phyloP scores from a whole-genome alignment of 441 rosid species.

The Bruguiera hainesii region DNA sequence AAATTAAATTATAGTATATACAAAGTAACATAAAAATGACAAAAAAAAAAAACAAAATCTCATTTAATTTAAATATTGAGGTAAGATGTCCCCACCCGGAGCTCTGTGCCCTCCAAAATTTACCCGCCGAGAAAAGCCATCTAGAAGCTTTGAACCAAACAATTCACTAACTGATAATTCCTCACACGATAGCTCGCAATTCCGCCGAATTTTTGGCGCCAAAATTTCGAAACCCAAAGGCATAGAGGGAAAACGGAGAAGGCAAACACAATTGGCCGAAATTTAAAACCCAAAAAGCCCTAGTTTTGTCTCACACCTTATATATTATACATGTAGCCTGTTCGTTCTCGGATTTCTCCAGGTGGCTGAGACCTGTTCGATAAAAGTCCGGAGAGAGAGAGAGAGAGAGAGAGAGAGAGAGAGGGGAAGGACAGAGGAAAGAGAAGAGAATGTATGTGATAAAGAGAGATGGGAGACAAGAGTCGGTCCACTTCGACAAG shows the following conservation, averaged over 20 bases:
- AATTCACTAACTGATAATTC: not conserved
- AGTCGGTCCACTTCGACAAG: slow-evolving; percentile 88
- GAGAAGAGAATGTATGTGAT: slow-evolving; percentile 69
- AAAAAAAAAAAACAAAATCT: too few species aligned
- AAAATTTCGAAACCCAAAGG: slow-evolving; percentile 7
- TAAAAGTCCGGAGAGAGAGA: slow-evolving; percentile 23
- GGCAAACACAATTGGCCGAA: too few species aligned
- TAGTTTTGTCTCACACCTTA: slow-evolving; percentile 5
- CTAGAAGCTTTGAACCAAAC: not conserved
- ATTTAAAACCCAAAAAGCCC: slow-evolving; percentile 6
- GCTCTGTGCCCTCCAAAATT: too few species aligned
- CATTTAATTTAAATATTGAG: too few species aligned
- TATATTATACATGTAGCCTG: slow-evolving; percentile 19
- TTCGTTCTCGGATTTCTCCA: not conserved
- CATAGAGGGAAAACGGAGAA: not conserved
- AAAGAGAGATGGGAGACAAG: slow-evolving; percentile 89
- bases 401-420: too few species aligned
- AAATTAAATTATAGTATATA: too few species aligned
- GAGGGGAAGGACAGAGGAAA: not conserved
- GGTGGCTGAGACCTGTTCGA: slow-evolving; percentile 35
- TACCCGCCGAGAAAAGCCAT: too few species aligned
- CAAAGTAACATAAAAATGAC: too few species aligned
- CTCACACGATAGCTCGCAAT: too few species aligned
- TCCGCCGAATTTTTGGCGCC: slow-evolving; percentile 4
- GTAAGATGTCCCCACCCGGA: too few species aligned